Evolutionary conservation across 805 yeast genomes (phyloP).

Genomic region (Komagataella pseudopastoris): DNA sequence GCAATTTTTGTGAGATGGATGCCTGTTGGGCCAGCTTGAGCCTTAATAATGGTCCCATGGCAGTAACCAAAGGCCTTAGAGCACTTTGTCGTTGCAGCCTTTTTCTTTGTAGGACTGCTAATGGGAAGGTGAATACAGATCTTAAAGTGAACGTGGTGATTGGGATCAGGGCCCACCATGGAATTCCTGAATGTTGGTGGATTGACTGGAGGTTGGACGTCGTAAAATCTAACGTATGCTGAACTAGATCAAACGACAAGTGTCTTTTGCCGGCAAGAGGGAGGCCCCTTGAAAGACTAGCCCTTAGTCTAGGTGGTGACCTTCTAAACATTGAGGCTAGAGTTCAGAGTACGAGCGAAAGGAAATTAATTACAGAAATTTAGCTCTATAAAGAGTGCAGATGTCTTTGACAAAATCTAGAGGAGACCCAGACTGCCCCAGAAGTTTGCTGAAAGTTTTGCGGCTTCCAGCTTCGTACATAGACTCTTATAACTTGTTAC

Average conservation of each 20-base stretch:
- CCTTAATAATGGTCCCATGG: slow-evolving; percentile 65
- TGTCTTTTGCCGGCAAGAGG: not conserved
- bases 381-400: too few species aligned
- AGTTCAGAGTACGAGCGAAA: not conserved
- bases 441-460: not conserved
- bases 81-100: slow-evolving; percentile 59
- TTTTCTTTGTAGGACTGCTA: slow-evolving; percentile 60
- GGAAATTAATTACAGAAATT: not conserved
- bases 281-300: not conserved
- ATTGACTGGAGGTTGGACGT: slow-evolving; percentile 21
- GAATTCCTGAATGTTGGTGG: slow-evolving; percentile 47
- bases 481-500: not conserved
- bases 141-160: slow-evolving; percentile 54
- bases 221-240: not conserved
- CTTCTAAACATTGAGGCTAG: not conserved
- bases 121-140: slow-evolving; percentile 57
- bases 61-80: slow-evolving; percentile 56
- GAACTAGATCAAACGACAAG: not conserved
- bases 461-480: not conserved
- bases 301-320: not conserved
- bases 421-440: too few species aligned
- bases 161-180: slow-evolving; percentile 82
- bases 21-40: slow-evolving; percentile 37
- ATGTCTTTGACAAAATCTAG: too few species aligned
- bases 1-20: slow-evolving; percentile 19